Base-by-base conservation (phyloP, 116 monocot species). In the Zostera marina region DNA sequence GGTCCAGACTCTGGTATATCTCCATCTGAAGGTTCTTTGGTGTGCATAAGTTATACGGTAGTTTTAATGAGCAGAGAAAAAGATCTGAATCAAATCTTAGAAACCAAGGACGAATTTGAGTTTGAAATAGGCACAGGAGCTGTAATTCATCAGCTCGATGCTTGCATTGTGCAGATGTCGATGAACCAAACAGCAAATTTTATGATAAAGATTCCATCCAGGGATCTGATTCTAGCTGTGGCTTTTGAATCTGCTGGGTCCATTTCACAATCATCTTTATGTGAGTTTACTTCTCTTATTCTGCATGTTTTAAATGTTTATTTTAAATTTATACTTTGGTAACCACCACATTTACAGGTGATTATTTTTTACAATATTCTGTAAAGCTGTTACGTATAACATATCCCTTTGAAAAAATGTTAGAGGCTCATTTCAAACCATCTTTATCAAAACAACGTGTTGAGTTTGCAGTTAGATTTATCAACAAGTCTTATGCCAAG, bases 401-500 rank as follows among this genome's bases (percentile, higher is more conserved):
- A 47, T 82, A 88, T 65, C 89, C 81, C 25, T 67, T 85, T 44
- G 96, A 82, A 44, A 85, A 85, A 72, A 72, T 96, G 70, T 89
- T 85, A 67, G 73, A 79, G 53, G 96, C 96, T 68, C 70, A 88
- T 42, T 96, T 96, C 42, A 82, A 58, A 59, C 96, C 96, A 41
- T 75, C 96, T 59, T 63, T 96, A 46, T 85, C 96, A 38, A 96
- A 88, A 65, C 96, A 96, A 63, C 62, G 96, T 8, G 82, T 96
- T 71, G 82, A 85, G 44, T 96, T 88, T 80, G 89, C 96, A 20
- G 73, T 96, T 44, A 52, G 44, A 24, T 53, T 70, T 44, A 88
- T 96, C 42, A 88, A 89, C 56, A 64, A 72, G 16, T 71, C 65
- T 57, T 52, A 63, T 72, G 89, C 85, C 4, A 64, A 49, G 19